Conservation (phyloP, 176 grass and related monocot species). For the Eleusine coracana region DNA sequence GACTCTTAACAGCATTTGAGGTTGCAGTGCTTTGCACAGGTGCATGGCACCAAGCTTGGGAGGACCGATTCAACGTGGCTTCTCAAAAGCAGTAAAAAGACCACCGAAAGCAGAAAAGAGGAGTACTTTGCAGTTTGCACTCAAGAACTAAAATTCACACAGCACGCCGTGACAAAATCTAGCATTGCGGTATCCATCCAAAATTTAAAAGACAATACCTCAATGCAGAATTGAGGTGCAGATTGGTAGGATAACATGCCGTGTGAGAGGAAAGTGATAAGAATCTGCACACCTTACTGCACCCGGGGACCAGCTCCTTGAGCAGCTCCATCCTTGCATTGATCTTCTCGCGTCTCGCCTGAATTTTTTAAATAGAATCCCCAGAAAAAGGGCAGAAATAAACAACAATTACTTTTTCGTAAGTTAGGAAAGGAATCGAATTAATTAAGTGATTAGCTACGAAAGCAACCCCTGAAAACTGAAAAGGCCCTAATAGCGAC, state of each 20-base stretch:
- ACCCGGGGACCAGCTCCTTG: slow-evolving; percentile 89
- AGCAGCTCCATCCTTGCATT: slow-evolving; percentile 91
- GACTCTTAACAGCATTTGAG: not conserved
- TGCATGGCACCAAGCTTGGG: not conserved
- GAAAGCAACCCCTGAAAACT: slow-evolving; percentile 41
- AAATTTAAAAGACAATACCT: not conserved
- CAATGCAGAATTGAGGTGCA: not conserved
- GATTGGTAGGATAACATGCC: not conserved
- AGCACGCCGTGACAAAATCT: not conserved
- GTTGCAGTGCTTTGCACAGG: not conserved
- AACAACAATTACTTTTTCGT: slow-evolving; percentile 1
- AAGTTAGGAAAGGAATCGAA: slow-evolving; percentile 8
- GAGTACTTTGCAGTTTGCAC: slow-evolving; percentile 28
- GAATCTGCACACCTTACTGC: slow-evolving; percentile 64
- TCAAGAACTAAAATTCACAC: not conserved
- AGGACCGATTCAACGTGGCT: slow-evolving; percentile 1
- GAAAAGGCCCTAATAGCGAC: slow-evolving; percentile 36
- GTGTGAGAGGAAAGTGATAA: not conserved
- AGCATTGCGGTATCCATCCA: not conserved
- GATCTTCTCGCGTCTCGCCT: slow-evolving; percentile 90
- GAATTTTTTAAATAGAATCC: not conserved
- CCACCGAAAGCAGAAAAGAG: not conserved
- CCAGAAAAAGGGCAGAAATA: not conserved
- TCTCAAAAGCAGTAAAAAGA: slow-evolving; percentile 45
- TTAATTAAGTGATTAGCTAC: slow-evolving; percentile 37